Conservation (phyloP, 805 yeast genomes). For the Debaryomyces prosopidis region DNA sequence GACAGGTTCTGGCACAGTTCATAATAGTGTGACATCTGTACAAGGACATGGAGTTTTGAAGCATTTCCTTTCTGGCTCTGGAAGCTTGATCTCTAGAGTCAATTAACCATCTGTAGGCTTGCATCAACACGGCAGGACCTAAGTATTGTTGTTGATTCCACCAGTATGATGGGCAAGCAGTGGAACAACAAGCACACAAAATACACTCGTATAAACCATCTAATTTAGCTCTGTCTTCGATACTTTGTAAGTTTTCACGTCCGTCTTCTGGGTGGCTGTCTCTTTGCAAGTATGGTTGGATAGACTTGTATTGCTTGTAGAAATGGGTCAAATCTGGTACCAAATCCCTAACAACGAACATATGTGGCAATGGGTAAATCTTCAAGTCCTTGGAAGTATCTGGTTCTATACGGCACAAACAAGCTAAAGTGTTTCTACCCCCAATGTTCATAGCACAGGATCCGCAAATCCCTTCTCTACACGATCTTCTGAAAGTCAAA, state of each 20-base stretch:
- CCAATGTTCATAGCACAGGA: constrained; percentile 99
- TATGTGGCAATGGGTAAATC: constrained; percentile 96
- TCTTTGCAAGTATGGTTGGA: constrained; percentile 95
- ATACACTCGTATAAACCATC: constrained; percentile 98
- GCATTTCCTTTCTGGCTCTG: constrained; percentile 75
- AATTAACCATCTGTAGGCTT: constrained; percentile 98
- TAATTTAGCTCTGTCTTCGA: constrained; percentile 91
- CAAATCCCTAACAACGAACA: constrained; percentile 94
- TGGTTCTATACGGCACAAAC: constrained; percentile 90
- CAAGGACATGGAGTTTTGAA: constrained; percentile 95
- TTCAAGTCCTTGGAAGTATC: constrained; percentile 73
- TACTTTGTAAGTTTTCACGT: constrained; percentile 85
- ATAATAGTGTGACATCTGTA: constrained; percentile 99
- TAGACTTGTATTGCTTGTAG: constrained; percentile 97
- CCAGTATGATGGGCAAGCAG: constrained; percentile 99
- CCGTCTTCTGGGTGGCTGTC: constrained; percentile 81
- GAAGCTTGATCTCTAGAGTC: constrained; percentile 96
- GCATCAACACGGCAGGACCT: constrained; percentile 99
- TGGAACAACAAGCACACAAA: constrained; percentile 97
- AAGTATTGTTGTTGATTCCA: constrained; percentile 99
- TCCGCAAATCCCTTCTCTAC: constrained; percentile 99
- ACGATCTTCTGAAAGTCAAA: constrained; percentile 94
- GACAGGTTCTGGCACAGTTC: constrained; percentile 98
- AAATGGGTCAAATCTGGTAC: constrained; percentile 98
- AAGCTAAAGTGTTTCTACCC: constrained; percentile 95